Conservation (phyloP, 2,329 filamentous ascomycete genomes). For the Cytospora piceicola region DNA sequence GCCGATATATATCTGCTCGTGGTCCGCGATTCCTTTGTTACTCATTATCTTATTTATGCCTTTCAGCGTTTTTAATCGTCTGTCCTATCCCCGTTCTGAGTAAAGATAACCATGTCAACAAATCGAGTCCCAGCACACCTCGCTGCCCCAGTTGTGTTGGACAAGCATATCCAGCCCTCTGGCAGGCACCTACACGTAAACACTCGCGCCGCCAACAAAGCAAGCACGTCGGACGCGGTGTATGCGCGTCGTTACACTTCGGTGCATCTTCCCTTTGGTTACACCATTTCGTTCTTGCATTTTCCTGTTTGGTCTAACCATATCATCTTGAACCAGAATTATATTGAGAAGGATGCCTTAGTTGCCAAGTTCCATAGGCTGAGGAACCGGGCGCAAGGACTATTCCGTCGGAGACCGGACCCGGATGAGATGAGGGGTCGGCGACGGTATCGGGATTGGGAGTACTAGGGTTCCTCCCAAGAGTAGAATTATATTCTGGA, state of each 20-base stretch:
- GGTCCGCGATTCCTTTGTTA: background rate
- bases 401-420: slow-evolving; percentile 21
- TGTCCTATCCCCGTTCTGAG: background rate
- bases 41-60: background rate
- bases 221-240: slow-evolving; percentile 18
- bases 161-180: slow-evolving; percentile 16
- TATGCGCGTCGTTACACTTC: slow-evolving; percentile 29
- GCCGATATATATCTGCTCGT: background rate
- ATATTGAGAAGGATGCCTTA: slow-evolving; percentile 15
- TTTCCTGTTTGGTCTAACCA: background rate
- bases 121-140: background rate
- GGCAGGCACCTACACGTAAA: slow-evolving; percentile 2
- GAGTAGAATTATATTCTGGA: background rate
- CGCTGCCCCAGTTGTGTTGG: slow-evolving; percentile 9
- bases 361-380: slow-evolving; percentile 25
- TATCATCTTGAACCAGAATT: background rate
- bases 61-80: background rate
- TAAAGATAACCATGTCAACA: background rate
- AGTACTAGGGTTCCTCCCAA: background rate
- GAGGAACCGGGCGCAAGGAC: slow-evolving; percentile 20
- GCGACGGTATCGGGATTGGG: slow-evolving; percentile 23
- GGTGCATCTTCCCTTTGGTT: background rate
- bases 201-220: background rate
- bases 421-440: slow-evolving; percentile 19
- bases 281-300: background rate